A percentile compares a stretch with the other conserved stretches of the same genome.
Conservation (phyloP, 2,329 filamentous ascomycete species). For the Fusarium sp. region DNA sequence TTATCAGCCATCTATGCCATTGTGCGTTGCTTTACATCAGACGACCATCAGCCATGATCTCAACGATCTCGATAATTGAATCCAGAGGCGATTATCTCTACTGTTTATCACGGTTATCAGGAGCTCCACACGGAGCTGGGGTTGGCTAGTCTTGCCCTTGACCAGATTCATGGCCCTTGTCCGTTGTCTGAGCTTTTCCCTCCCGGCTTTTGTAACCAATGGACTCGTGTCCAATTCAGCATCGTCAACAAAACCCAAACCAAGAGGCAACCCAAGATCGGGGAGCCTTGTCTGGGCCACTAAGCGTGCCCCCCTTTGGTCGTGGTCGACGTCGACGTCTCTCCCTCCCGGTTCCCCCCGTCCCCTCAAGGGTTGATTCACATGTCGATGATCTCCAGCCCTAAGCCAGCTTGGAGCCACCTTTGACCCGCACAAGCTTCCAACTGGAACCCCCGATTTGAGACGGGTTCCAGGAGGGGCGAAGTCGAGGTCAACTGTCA, state of each 20-base stretch:
- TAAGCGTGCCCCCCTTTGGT: constrained; percentile 16
- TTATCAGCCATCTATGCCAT: constrained; percentile 27
- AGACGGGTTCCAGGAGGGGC: constrained; percentile 23
- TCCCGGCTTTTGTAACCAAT: constrained; percentile 32
- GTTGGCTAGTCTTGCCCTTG: constrained; percentile 23
- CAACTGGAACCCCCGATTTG: constrained; percentile 41
- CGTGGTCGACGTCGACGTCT: constrained; percentile 38
- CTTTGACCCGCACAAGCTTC: constrained; percentile 42
- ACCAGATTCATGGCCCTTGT: constrained; percentile 41
- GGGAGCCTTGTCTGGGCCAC: constrained; percentile 16
- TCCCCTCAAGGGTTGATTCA: constrained; percentile 42
- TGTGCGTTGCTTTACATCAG: constrained; percentile 15
- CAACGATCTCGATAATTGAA: constrained; percentile 4
- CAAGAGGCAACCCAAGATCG: constrained; percentile 25
- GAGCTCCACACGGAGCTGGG: constrained; percentile 33
- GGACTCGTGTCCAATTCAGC: constrained; percentile 35
- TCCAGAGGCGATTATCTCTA: constrained; percentile 4
- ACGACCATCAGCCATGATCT: constrained; percentile 9
- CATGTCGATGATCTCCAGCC: constrained; percentile 52
- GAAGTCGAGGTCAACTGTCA: neutral
- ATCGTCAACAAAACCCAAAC: constrained; percentile 42
- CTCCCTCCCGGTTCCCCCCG: constrained; percentile 47
- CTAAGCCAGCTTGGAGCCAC: constrained; percentile 39
- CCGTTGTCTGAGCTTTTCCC: constrained; percentile 29
- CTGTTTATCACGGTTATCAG: constrained; percentile 11